A percentile compares a stretch with the other conserved stretches of the same genome.
Conservation (phyloP, 2,329 filamentous ascomycete genomes). For the Ascochyta lentis region DNA sequence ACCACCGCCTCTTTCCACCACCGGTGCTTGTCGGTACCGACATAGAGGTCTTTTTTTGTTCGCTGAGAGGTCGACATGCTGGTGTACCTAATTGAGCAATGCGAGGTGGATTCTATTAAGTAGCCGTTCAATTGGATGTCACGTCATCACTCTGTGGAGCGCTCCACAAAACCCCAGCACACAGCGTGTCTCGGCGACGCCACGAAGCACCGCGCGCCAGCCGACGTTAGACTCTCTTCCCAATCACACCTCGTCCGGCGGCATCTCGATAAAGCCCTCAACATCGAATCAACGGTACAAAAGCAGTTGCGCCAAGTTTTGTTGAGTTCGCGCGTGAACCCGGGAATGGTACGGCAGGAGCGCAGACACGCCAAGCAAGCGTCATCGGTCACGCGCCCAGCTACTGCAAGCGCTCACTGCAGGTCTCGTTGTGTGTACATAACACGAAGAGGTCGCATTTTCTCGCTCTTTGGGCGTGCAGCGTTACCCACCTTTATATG, state of each 20-base stretch:
- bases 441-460: neutral
- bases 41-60: constrained; percentile 32
- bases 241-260: neutral
- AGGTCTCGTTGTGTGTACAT: constrained; percentile 9
- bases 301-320: neutral
- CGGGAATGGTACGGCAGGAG: neutral
- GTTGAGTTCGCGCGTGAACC: constrained; percentile 3
- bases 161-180: constrained; percentile 11
- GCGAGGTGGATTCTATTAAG: constrained; percentile 2
- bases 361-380: constrained; percentile 2
- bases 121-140: neutral
- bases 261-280: neutral
- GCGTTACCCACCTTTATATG: constrained; percentile 2
- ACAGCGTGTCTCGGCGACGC: constrained; percentile 10
- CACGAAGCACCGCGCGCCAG: neutral
- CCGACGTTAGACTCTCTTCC: neutral
- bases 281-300: neutral
- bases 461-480: neutral
- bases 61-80: constrained; percentile 7
- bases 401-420: neutral
- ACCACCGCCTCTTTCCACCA: constrained; percentile 69
- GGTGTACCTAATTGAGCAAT: neutral
- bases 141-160: constrained; percentile 17
- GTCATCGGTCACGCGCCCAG: constrained; percentile 19
- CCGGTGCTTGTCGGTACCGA: constrained; percentile 42